Base-by-base conservation (phyloP, 768 basidiomycete genomes). In the Amanita thiersii region DNA sequence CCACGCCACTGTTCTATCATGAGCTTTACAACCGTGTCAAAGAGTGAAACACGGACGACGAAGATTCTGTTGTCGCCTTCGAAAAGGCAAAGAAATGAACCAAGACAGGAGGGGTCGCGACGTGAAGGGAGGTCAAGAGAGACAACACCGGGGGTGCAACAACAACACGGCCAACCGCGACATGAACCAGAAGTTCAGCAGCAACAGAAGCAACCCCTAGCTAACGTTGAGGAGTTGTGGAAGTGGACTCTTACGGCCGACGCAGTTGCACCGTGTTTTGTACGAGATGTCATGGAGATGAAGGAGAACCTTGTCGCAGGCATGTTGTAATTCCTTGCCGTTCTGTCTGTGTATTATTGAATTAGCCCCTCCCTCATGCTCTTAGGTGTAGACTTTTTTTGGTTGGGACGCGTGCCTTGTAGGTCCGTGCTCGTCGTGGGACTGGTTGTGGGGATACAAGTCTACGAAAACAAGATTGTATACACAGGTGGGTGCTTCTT, bases 351-450 rank as follows among this genome's bases (percentile, higher is more conserved):
- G 40, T 38, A 24, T n/a, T 38, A 46, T 31, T 40, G 24, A 49
- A 39, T 2, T 24, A 9, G 1, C 11, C 20, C 8, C 32, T 25
- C 32, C 33, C 37, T 20, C 37, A 18, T 28, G 5, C 28, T 21
- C 39, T 24, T 47, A 79, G 81, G 63, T 7, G 49, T 55, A 25
- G 80, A 85, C 43, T 83, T 77, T 48, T 86, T 70, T 55, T 81
- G 81, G 81, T 60, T 89, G 10, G 81, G 82, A 7, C 61, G 77
- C 12, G 66, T 81, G 1, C 86, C 86, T 3, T 87, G 84, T 56
- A 65, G 85, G 10, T 75, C 59, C 2, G 77, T 84, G 12, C 56
- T 63, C 26, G 52, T 86, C 2, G 67, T 80, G 12, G 86, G 79
- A 1, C 56, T 86, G 39, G 59, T 87, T 3, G 78, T 87, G 1